phyloP scores from a whole-genome alignment of 257 asterid species.

The Nyctanthes arbortristis region DNA sequence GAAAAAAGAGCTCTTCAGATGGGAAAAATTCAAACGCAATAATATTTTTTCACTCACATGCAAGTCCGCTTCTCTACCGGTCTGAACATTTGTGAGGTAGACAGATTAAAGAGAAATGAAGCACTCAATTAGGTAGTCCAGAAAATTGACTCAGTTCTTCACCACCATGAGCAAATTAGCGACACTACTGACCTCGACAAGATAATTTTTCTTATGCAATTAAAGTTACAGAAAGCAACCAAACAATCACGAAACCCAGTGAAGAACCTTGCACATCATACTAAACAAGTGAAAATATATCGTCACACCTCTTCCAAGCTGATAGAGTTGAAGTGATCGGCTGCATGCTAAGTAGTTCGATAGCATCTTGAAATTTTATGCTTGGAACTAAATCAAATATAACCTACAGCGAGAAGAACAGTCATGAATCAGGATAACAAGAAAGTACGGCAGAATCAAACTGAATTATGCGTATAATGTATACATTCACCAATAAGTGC shows the following conservation, averaged over 20 bases:
- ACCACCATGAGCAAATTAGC: conserved; percentile 17
- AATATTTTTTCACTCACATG: not conserved
- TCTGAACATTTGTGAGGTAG: not conserved
- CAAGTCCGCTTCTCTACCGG: not conserved
- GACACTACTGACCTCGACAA: conserved; percentile 16
- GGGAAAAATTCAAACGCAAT: conserved; percentile 7
- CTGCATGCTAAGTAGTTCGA: conserved; percentile 96
- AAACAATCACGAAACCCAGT: conserved; percentile 2
- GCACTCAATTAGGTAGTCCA: conserved; percentile 7
- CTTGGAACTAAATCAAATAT: conserved; percentile 92
- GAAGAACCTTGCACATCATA: conserved; percentile 10
- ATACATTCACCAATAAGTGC: conserved; percentile 19
- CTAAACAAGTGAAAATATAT: conserved; percentile 18
- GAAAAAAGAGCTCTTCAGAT: conserved; percentile 7
- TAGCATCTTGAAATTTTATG: conserved; percentile 87
- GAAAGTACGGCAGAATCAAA: conserved; percentile 19
- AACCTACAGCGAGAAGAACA: conserved; percentile 56
- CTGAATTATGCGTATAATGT: not conserved
- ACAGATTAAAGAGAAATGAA: conserved; percentile 3
- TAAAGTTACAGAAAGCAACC: conserved; percentile 13
- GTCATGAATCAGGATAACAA: conserved; percentile 14
- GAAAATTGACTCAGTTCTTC: conserved; percentile 4
- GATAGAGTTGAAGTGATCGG: conserved; percentile 87
- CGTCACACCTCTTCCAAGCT: conserved; percentile 90
- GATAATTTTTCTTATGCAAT: conserved; percentile 6